A percentile compares a stretch with the other conserved stretches of the same genome.
phyloP scores from a whole-genome alignment of 163 green algal species.

The Chloromonas sp. region DNA sequence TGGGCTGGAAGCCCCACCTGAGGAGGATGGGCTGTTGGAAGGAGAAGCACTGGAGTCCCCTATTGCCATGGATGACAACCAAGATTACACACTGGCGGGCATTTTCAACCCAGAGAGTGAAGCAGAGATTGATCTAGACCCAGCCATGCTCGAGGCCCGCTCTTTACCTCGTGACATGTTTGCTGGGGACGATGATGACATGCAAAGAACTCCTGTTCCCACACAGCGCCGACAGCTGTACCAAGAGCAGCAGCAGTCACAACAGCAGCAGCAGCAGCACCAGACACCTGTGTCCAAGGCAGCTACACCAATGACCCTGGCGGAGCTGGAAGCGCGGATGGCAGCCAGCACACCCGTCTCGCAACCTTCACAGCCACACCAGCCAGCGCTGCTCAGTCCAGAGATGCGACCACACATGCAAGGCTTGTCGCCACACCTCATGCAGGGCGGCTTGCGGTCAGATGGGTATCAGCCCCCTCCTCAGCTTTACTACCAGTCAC shows the following conservation, averaged over 20 bases:
- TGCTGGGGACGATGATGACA: neutral
- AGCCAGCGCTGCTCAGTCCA: no score
- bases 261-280: no score
- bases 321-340: slow-evolving; percentile 57
- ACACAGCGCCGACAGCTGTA: neutral
- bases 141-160: neutral
- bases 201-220: neutral
- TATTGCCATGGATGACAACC: neutral
- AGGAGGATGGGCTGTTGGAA: slow-evolving; percentile 37
- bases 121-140: neutral
- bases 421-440: no score
- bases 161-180: neutral
- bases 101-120: no score
- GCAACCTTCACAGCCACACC: no score
- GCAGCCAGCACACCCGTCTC: no score
- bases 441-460: no score
- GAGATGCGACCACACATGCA: no score
- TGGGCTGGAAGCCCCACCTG: slow-evolving; percentile 54
- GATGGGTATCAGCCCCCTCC: no score
- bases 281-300: no score
- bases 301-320: slow-evolving; percentile 29
- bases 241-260: slow-evolving; percentile 11
- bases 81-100: no score
- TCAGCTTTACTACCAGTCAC: no score
- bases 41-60: slow-evolving; percentile 4